Conservation (phyloP, 1,284 basidiomycete genomes). For the Marasmius oreades region DNA sequence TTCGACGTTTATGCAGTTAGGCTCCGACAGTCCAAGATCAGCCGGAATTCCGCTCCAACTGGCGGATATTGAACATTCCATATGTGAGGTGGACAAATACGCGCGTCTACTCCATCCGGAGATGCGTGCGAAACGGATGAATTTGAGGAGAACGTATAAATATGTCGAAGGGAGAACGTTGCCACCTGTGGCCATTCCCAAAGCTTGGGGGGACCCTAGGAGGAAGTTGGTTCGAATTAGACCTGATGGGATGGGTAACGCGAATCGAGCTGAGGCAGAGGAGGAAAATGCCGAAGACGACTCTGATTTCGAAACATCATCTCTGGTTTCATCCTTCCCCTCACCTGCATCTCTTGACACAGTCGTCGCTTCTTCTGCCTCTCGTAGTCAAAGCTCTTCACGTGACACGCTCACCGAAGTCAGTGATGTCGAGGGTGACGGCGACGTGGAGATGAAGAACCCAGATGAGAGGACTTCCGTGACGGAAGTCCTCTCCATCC, state of each 20-base stretch:
- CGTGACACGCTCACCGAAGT: not conserved
- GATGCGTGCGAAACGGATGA: slow-evolving; percentile 27
- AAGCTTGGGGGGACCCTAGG: slow-evolving; percentile 45
- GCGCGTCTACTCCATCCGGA: slow-evolving; percentile 41
- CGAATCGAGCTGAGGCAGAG: slow-evolving; percentile 24
- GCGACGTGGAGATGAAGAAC: slow-evolving; percentile 23
- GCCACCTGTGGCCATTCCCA: slow-evolving; percentile 34
- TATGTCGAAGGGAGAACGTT: slow-evolving; percentile 22
- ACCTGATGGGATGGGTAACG: slow-evolving; percentile 28
- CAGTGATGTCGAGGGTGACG: not conserved
- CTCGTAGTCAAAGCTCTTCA: too few relatives aligned
- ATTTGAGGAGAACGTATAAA: slow-evolving; percentile 24
- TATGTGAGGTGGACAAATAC: slow-evolving; percentile 70
- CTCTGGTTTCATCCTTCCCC: too few relatives aligned
- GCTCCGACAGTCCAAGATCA: too few relatives aligned
- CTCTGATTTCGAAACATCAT: too few relatives aligned
- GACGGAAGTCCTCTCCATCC: slow-evolving; percentile 30
- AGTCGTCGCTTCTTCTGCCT: too few relatives aligned
- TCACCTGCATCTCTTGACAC: too few relatives aligned
- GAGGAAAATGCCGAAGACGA: too few relatives aligned
- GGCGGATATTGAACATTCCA: slow-evolving; percentile 62
- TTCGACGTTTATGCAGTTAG: not conserved
- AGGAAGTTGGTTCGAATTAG: slow-evolving; percentile 32
- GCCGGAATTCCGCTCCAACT: slow-evolving; percentile 22
- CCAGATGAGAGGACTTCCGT: slow-evolving; percentile 35